phyloP scores from a whole-genome alignment of 2,329 filamentous ascomycete species.

The Fusarium cicatricum region DNA sequence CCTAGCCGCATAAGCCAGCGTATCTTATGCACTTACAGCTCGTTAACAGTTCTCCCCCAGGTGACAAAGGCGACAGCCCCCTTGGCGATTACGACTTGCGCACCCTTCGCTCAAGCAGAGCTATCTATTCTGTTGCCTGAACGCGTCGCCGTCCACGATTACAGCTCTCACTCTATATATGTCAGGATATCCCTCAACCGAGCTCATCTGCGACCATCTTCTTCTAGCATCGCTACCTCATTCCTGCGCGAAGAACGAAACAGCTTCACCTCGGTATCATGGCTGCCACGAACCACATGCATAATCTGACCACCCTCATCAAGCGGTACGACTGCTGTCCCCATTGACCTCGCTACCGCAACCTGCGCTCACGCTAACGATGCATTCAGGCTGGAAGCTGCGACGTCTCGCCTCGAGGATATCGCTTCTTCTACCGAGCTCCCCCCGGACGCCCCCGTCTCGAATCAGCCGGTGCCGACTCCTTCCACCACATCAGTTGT shows the following conservation, averaged over 20 bases:
- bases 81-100: slow-evolving; percentile 13
- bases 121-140: slow-evolving; percentile 28
- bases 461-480: slow-evolving; percentile 51
- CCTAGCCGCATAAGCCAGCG: background rate
- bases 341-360: background rate
- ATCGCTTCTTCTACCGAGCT: slow-evolving; percentile 82
- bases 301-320: slow-evolving; percentile 96
- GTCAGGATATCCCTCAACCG: background rate
- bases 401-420: slow-evolving; percentile 94
- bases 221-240: background rate
- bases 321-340: slow-evolving; percentile 74
- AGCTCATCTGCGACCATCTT: background rate
- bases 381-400: slow-evolving; percentile 85
- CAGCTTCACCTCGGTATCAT: slow-evolving; percentile 53
- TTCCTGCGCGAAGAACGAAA: background rate
- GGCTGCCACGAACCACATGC: slow-evolving; percentile 84
- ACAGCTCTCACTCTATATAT: slow-evolving; percentile 4
- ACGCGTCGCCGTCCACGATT: background rate
- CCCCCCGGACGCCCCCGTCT: slow-evolving; percentile 59
- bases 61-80: background rate
- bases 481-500: slow-evolving; percentile 42
- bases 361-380: slow-evolving; percentile 53
- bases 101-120: slow-evolving; percentile 13
- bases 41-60: background rate
- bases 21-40: background rate